Evolutionary conservation across 2,329 filamentous ascomycete genomes (phyloP).

Genomic region (Xylaria sp.): DNA sequence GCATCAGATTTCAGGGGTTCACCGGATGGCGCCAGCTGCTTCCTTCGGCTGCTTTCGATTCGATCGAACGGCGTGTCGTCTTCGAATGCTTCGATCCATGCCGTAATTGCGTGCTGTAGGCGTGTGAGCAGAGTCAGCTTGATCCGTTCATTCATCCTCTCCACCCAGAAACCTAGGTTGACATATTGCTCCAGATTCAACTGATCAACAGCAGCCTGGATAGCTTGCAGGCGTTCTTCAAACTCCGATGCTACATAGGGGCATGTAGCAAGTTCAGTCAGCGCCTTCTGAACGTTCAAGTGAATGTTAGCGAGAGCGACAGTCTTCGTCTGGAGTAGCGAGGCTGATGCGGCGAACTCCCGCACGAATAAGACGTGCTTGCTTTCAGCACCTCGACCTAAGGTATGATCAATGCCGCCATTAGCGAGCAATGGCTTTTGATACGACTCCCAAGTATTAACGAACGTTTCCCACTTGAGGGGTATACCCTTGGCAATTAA

Average conservation of each 20-base stretch:
- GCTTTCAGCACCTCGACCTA: conserved; percentile 68
- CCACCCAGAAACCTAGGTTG: conserved; percentile 89
- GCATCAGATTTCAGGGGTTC: conserved; percentile 53
- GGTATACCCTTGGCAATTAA: conserved; percentile 86
- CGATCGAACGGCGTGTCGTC: conserved; percentile 51
- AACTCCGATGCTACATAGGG: conserved; percentile 81
- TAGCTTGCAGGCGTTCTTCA: conserved; percentile 75
- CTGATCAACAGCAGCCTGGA: conserved; percentile 93
- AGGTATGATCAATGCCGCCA: conserved; percentile 59
- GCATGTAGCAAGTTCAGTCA: conserved; percentile 82
- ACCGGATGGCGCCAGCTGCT: conserved; percentile 46
- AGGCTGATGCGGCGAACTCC: conserved; percentile 86
- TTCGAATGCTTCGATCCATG: conserved; percentile 88
- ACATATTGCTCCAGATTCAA: conserved; percentile 95
- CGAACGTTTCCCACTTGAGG: conserved; percentile 95
- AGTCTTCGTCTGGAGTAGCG: conserved; percentile 86
- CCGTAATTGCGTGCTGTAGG: conserved; percentile 78
- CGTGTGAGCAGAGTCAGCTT: conserved; percentile 79
- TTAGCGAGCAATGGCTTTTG: conserved; percentile 65
- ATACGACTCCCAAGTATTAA: conserved; percentile 93
- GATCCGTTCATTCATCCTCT: conserved; percentile 82
- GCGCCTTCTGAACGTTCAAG: conserved; percentile 76
- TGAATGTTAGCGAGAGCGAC: conserved; percentile 77
- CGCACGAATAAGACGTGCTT: conserved; percentile 97
- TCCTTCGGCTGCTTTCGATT: conserved; percentile 56